Percentiles rank a stretch among this genome's conserved stretches.
Conservation (phyloP, 768 basidiomycete genomes). For the Trametopsis cervina region DNA sequence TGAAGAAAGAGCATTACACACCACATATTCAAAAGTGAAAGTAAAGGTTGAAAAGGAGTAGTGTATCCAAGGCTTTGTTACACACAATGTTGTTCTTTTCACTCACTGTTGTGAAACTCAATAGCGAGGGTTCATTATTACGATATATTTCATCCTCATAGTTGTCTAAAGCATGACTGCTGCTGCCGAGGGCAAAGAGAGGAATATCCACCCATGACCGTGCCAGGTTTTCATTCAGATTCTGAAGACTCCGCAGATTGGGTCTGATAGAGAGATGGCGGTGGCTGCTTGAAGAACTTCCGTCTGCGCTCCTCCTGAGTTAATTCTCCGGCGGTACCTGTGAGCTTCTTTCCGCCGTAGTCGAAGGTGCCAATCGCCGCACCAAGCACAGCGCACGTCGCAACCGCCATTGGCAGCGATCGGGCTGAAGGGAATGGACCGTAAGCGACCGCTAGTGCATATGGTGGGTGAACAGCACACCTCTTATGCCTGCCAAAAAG, state of each 20-base stretch:
- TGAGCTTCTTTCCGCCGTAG: constrained; percentile 57
- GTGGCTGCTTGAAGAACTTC: constrained; percentile 76
- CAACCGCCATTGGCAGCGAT: constrained; percentile 77
- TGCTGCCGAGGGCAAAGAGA: too few species aligned
- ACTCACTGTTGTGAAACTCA: too few species aligned
- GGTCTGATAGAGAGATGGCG: constrained; percentile 37
- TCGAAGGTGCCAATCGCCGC: constrained; percentile 78
- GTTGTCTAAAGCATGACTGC: too few species aligned
- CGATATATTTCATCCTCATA: too few species aligned
- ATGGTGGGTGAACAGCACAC: constrained; percentile 33
- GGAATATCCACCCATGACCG: too few species aligned
- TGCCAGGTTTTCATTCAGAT: constrained; percentile 3
- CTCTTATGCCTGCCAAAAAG: constrained; percentile 81
- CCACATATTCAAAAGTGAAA: too few species aligned
- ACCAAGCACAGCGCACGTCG: constrained; percentile 72
- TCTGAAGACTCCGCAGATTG: constrained; percentile 23
- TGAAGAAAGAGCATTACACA: background rate
- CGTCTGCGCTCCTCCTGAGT: constrained; percentile 62
- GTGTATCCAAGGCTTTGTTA: too few species aligned
- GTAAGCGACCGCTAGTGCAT: constrained; percentile 11
- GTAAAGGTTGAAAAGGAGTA: too few species aligned
- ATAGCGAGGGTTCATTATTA: too few species aligned
- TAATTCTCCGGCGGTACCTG: constrained; percentile 36
- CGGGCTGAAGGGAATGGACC: constrained; percentile 43
- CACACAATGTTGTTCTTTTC: too few species aligned